Conservation (phyloP, 2,329 filamentous ascomycete species). For the Nectriaceae sp. region DNA sequence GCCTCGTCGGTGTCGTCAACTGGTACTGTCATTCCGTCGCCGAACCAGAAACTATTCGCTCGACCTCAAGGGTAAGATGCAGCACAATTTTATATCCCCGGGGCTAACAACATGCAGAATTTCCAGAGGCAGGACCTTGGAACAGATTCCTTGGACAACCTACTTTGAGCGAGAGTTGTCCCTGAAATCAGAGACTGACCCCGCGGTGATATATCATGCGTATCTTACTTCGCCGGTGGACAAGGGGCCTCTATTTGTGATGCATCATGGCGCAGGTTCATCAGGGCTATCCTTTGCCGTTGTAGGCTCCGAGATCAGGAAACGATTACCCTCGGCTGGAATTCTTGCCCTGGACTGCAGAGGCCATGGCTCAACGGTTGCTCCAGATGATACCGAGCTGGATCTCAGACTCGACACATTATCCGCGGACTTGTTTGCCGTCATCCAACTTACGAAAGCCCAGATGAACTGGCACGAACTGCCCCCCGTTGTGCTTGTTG, state of each 20-base stretch:
- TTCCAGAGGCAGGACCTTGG: conserved; percentile 55
- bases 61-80: conserved; percentile 62
- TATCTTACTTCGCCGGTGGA: conserved; percentile 83
- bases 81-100: conserved; percentile 4
- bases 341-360: conserved; percentile 84
- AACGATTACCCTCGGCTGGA: conserved; percentile 75
- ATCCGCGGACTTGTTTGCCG: conserved; percentile 68
- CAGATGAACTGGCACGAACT: conserved; percentile 73
- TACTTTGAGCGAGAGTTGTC: conserved; percentile 90
- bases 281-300: conserved; percentile 91
- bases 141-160: conserved; percentile 79
- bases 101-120: conserved; percentile 40
- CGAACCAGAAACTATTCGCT: conserved; percentile 72
- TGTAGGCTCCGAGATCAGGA: conserved; percentile 75
- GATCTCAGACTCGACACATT: conserved; percentile 76
- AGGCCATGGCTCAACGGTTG: conserved; percentile 77
- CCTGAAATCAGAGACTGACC: conserved; percentile 53
- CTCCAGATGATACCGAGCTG: conserved; percentile 40
- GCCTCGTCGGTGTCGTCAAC: conserved; percentile 87
- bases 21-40: conserved; percentile 84
- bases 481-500: conserved; percentile 79
- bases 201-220: conserved; percentile 70
- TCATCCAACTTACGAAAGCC: conserved; percentile 66
- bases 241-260: conserved; percentile 81
- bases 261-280: conserved; percentile 92